Base-by-base conservation (phyloP, 192 early-diverging fungal species). In the Allomyces javanicus region DNA sequence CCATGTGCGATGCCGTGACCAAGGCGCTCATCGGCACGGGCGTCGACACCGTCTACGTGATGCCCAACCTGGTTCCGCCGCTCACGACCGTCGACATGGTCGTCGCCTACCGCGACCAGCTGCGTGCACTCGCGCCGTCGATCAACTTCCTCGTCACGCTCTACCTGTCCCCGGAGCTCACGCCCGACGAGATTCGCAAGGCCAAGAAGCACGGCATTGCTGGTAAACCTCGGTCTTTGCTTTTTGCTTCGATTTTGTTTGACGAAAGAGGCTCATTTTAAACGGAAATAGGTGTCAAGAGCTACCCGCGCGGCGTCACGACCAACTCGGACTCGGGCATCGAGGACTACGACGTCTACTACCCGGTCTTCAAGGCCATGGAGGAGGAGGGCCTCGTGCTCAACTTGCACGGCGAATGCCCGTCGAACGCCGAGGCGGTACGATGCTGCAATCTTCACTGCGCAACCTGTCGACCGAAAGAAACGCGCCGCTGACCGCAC, bases 241-340 rank as follows among this genome's bases (percentile, higher is more conserved):
- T 19, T 62, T 0, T 61, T 68, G 24, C 21, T 64, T 11, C 24
- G 17, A 24, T 44, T 24, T 10, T 63, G 3, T 24, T 64, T 7
- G 33, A 7, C 33, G 33, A 40, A 40, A 40, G n/a, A 40, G 7
- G 33, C 33, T 40, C 33, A 40, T 7, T 0, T 7, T 7, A 7
- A 9, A 58, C 50, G 50, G 7, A 40, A 67, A 58, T 68, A 78
- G 92, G 89, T 61, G 92, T 96, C 27, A 94, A 93, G 73, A 88
- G 89, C 40, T 96, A 94, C 72, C 91, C 93, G 24, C 85, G 92
- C 27, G 94, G 94, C 26, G 96, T 99, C 17, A 99, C 96, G 0
- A 99, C 96, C 55, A 96, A 99, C 84, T 89, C 87, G 68, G 94
- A 96, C 66, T 82, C 84, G 64, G 96, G 96, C 58, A 94, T 99